Evolutionary conservation across 129 eudicot genomes (phyloP).

Genomic region (Pulicaria dysenterica): DNA sequence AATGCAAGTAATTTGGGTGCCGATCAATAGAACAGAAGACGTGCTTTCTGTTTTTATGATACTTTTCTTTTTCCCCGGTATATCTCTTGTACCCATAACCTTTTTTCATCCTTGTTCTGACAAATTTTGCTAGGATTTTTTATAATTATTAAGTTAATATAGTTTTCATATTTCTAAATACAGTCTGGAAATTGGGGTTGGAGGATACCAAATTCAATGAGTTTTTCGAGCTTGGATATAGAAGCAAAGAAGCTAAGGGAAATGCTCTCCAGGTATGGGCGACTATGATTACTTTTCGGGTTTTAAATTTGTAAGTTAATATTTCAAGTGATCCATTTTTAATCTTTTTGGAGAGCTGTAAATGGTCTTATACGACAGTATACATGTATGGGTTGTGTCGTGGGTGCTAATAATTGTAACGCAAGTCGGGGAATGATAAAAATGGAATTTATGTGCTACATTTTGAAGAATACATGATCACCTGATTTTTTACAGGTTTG

Average conservation of each 20-base stretch:
- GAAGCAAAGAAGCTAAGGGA: conserved; percentile 75
- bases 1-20: no score
- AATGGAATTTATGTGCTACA: not conserved
- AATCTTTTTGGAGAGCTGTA: conserved; percentile 21
- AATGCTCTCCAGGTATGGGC: conserved; percentile 70
- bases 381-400: not conserved
- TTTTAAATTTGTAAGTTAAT: conserved; percentile 22
- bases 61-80: no score
- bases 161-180: not conserved
- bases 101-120: not conserved
- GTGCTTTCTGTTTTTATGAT: no score
- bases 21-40: no score
- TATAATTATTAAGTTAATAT: not conserved
- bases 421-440: conserved; percentile 1
- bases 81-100: no score
- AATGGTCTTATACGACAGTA: conserved; percentile 7
- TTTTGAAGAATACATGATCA: not conserved
- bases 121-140: not conserved
- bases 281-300: conserved; percentile 42
- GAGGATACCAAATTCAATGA: conserved; percentile 72
- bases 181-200: conserved; percentile 97
- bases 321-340: not conserved
- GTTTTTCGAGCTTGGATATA: conserved; percentile 56
- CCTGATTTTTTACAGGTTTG: no score
- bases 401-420: not conserved